A percentile compares a stretch with the other conserved stretches of the same genome.
Evolutionary conservation across 1,284 basidiomycete species (phyloP).

Genomic region (Malassezia dermatis): DNA sequence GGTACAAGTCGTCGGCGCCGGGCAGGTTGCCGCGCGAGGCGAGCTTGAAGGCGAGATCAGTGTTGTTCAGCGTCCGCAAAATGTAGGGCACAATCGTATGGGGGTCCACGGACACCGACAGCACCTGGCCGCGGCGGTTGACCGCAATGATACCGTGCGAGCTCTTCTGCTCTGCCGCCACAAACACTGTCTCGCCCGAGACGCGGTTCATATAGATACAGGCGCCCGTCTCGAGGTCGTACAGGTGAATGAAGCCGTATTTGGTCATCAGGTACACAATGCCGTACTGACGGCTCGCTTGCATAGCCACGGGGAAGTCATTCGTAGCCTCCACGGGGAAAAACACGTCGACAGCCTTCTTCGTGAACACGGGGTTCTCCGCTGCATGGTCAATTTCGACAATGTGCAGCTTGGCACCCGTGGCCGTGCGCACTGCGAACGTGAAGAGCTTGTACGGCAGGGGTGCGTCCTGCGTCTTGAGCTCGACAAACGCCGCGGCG

Average conservation of each 20-base stretch:
- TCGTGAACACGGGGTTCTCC: constrained; percentile 87
- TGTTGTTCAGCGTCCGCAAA: constrained; percentile 85
- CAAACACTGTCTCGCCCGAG: constrained; percentile 97
- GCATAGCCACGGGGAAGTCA: constrained; percentile 99
- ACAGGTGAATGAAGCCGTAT: constrained; percentile 98
- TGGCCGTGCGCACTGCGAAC: constrained; percentile 87
- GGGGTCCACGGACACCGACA: constrained; percentile 94
- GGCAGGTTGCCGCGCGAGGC: constrained; percentile 94
- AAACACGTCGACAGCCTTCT: constrained; percentile 98
- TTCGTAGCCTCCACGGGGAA: constrained; percentile 97
- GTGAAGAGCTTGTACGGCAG: constrained; percentile 68
- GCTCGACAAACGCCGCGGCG: constrained; percentile 86
- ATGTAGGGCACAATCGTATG: constrained; percentile 92
- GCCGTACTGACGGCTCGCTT: constrained; percentile 92
- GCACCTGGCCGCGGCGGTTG: constrained; percentile 97
- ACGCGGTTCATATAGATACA: constrained; percentile 99
- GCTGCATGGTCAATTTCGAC: constrained; percentile 96
- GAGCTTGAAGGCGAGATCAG: constrained; percentile 94
- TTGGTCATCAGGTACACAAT: constrained; percentile 97
- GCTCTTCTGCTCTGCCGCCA: constrained; percentile 89
- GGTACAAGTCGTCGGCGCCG: constrained; percentile 92
- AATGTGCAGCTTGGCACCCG: constrained; percentile 95
- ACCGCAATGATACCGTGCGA: constrained; percentile 95
- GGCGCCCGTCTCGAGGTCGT: constrained; percentile 94
- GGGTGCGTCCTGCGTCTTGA: constrained; percentile 54